Evolutionary conservation across 495 filamentous ascomycete genomes (phyloP), one percentile per base, ranked within the genome.

Genomic region (Neurospora africana): DNA sequence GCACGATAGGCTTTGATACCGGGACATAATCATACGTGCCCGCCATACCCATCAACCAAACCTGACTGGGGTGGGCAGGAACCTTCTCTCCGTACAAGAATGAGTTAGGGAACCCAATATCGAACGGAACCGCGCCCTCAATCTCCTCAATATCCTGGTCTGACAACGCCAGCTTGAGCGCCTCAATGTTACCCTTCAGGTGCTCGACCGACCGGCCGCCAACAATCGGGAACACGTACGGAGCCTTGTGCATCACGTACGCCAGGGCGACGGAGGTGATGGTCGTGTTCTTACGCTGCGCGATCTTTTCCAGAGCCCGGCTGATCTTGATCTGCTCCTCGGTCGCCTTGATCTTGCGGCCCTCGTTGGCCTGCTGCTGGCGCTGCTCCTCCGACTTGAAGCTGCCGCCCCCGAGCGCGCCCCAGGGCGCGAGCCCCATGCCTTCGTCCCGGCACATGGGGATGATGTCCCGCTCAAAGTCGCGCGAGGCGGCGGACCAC

Each of bases 221-320:
- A 30, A 93, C 84, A 70, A 94, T 89, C 10, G 91, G 91, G 79
- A 93, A 94, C 33, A 92, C 90, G 74, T 93, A 90, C 0, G 91
- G 89, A 15, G 89, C 83, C 79, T 93, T 93, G 78, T 87, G 84
- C 78, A 89, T 85, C 6, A 94, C 89, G 79, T 94, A 94, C 4
- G 92, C 91, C 69, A 93, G 79, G 3, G 92, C 91, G 44, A 93
- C 79, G 68, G 84, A 84, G 13, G 87, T 88, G 41, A 90, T 79
- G 70, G 78, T 73, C 68, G 82, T 86, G 5, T 81, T 82, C 75
- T 88, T 88, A 68, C 76, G 79, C 6, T 85, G 82, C 0, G 88
- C 89, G 33, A 93, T 80, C 10, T 82, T 78, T 71, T 91, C 90
- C 13, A 94, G 82, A 0, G 83, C 84, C 38, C 78, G 72, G 39